Evolutionary conservation across 2,329 filamentous ascomycete genomes (phyloP).

Genomic region (Aspergillus ochraceus): DNA sequence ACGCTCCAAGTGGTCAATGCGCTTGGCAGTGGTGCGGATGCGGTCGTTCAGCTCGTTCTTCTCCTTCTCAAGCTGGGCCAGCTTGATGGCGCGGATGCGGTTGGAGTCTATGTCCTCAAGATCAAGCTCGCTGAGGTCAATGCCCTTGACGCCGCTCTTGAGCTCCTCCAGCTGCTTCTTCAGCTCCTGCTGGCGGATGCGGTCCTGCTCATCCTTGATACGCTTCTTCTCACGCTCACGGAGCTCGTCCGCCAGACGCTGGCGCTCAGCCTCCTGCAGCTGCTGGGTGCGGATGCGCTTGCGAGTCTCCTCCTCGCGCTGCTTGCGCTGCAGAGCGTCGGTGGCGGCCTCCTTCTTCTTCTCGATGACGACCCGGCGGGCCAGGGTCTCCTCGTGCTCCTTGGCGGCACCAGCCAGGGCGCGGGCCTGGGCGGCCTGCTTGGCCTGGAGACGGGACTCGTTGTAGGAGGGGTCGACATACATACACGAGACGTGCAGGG

Average conservation of each 20-base stretch:
- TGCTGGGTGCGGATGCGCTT: conserved; percentile 86
- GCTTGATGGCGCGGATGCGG: conserved; percentile 88
- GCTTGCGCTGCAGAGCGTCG: conserved; percentile 80
- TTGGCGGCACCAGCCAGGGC: conserved; percentile 86
- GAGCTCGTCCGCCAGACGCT: conserved; percentile 88
- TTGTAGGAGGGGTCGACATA: conserved; percentile 92
- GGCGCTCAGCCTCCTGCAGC: conserved; percentile 83
- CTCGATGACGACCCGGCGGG: conserved; percentile 86
- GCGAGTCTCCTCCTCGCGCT: conserved; percentile 87
- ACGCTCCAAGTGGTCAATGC: conserved; percentile 94
- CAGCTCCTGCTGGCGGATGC: conserved; percentile 87
- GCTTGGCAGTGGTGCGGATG: conserved; percentile 87
- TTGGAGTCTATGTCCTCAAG: conserved; percentile 85
- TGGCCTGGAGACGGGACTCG: conserved; percentile 74
- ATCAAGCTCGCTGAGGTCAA: conserved; percentile 71
- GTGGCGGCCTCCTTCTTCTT: conserved; percentile 97
- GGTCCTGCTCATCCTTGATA: conserved; percentile 81
- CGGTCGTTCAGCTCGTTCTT: conserved; percentile 95
- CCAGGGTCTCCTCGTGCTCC: conserved; percentile 82
- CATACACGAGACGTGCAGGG: conserved; percentile 89
- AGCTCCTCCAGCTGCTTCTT: conserved; percentile 91
- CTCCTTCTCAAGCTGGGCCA: conserved; percentile 93
- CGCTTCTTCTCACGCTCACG: conserved; percentile 85
- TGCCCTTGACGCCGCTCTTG: conserved; percentile 79
- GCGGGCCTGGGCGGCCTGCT: conserved; percentile 75